Evolutionary conservation across 164 flowering plant genomes (phyloP).

Genomic region (Pachysandra terminalis): DNA sequence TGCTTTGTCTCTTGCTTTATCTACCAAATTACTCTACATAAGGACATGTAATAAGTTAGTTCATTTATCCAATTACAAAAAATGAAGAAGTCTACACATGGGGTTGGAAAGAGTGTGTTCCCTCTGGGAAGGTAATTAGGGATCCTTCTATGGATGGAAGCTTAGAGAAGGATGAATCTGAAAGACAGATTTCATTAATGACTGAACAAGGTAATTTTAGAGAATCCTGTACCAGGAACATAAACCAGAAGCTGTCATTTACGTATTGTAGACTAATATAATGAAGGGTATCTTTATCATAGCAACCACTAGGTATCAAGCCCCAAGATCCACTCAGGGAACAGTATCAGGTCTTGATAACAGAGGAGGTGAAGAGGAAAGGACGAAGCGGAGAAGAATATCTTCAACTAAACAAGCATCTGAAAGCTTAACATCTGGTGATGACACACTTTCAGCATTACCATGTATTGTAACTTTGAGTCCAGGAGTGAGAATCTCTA

Average conservation of each 20-base stretch:
- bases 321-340: conserved; percentile 44
- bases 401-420: conserved; percentile 63
- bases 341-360: conserved; percentile 36
- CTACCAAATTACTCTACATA: neutral
- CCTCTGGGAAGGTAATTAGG: conserved; percentile 79
- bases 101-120: conserved; percentile 99
- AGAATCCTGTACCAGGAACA: neutral
- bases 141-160: conserved; percentile 39
- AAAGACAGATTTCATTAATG: conserved; percentile 45
- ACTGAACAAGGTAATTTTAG: conserved; percentile 65
- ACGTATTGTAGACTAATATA: conserved; percentile 22
- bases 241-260: neutral
- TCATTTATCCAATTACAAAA: conserved; percentile 29
- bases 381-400: conserved; percentile 67
- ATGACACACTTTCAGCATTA: conserved; percentile 73
- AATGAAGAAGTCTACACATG: conserved; percentile 87
- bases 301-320: conserved; percentile 73
- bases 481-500: conserved; percentile 73
- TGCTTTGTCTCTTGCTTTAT: neutral
- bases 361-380: conserved; percentile 63
- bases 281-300: conserved; percentile 20
- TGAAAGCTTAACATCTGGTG: conserved; percentile 69
- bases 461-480: conserved; percentile 82
- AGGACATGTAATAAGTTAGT: neutral
- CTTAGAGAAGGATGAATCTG: conserved; percentile 47